Conservation (phyloP, 108 stramenopile species). For the Fragilariopsis cylindrus region DNA sequence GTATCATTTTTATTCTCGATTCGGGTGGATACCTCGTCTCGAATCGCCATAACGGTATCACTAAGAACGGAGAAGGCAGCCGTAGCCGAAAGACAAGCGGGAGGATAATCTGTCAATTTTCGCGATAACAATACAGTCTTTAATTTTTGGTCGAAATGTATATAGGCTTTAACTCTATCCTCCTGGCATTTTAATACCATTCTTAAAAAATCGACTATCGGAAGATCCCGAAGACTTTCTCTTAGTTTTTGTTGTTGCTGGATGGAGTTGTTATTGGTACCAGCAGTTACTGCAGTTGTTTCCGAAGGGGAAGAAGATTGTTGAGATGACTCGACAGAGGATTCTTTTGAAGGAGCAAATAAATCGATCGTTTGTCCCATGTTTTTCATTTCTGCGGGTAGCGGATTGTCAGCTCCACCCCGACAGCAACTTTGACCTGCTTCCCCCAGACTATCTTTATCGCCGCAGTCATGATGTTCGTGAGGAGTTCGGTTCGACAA, state of each 20-base stretch:
- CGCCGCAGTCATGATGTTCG: neutral
- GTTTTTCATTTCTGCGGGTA: conserved; percentile 43
- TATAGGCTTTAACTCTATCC: conserved; percentile 72
- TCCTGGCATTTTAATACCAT: conserved; percentile 62
- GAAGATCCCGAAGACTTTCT: conserved; percentile 38
- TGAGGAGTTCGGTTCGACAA: conserved; percentile 54
- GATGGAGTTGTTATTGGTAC: neutral
- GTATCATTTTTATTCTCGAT: neutral
- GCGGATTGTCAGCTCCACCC: conserved; percentile 14
- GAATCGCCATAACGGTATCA: conserved; percentile 65
- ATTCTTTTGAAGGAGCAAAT: conserved; percentile 21
- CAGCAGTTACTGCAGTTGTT: conserved; percentile 4
- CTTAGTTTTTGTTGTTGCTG: conserved; percentile 43
- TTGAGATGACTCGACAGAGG: neutral
- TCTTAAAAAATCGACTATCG: conserved; percentile 45
- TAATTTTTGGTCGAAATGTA: conserved; percentile 54
- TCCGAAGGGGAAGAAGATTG: neutral
- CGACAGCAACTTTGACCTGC: conserved; percentile 6
- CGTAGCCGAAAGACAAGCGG: conserved; percentile 62
- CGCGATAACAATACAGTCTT: conserved; percentile 54
- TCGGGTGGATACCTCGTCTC: conserved; percentile 6
- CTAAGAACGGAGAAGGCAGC: conserved; percentile 79
- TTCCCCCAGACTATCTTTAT: neutral
- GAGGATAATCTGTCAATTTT: conserved; percentile 68
- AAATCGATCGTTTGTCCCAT: conserved; percentile 83